Base-by-base conservation (phyloP, 345 rosid genomes). In the Trapa incisa region DNA sequence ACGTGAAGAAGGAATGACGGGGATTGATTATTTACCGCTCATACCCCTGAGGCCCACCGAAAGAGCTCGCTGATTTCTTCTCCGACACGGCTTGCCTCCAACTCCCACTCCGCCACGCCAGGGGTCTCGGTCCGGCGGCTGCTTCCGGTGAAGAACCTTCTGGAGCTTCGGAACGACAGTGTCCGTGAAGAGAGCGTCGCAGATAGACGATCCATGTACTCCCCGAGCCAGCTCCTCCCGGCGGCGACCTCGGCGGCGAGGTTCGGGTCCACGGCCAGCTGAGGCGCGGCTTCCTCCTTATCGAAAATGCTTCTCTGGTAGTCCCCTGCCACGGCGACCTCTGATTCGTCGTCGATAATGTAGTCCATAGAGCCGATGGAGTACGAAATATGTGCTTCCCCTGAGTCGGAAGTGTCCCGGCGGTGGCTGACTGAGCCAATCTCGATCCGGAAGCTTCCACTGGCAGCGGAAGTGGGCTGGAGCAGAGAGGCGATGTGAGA, bases 11-110 rank as follows among this genome's bases (percentile, higher is more conserved):
- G 29, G 29, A 22, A 22, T 22, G 29, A 6, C 10, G 7, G 9
- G 50, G 14, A 32, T 77, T 73, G 14, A 32, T 77, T 73, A 68
- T 74, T 57, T 61, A 58, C 63, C 63, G 63, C 0, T 86, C 76
- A 92, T 74, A 86, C 82, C 68, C 89, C 97, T 17, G 98, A 92
- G 43, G 87, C 75, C 97, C 98, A 92, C 52, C 97, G 86, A 73
- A 92, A 92, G 64, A 88, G 68, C 68, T 92, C 99, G 69, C 89
- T 89, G 54, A 91, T 91, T 75, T 94, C 99, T 73, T 91, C 99
- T 6, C 97, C 99, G 3, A 70, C 72, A 32, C 83, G 81, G 56
- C 77, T 73, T 3, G 81, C 83, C 66, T 91, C 95, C 68, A 85
- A 22, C 63, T 88, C 99, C 45, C 76, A 86, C 8, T 94, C 96